Base-by-base conservation (phyloP, 139 green algal genomes). In the Chlamydomonas sp. region DNA sequence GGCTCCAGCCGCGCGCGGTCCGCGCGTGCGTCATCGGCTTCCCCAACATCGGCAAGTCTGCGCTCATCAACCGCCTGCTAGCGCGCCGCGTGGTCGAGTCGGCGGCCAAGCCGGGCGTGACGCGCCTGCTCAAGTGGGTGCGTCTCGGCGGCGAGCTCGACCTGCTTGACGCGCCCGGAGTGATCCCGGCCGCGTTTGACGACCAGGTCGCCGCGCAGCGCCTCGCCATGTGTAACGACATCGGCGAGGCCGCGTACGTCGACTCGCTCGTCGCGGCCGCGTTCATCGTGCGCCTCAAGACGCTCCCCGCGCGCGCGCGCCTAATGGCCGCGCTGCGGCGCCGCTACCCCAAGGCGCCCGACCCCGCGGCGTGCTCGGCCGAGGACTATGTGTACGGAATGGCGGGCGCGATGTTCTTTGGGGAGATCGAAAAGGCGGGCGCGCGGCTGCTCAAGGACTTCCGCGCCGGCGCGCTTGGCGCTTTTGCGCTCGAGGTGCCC, bases 141-240 rank as follows among this genome's bases (percentile, higher is more conserved):
- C 69, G 77, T 0, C 63, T 83, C 5, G 57, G 43, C n/a, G 48
- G 48, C 33, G 74, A 89, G 31, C 64, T 99, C 4, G 92, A 99
- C 70, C 65, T 99, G 60, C 80, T 99, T 10, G 94, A 99, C 64
- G 83, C 90, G 0, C 95, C 95, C 13, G 93, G 92, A 58, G 78
- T 90, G 48, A 90, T 90, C 60, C 82, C 85, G 2, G 77, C 79
- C 0, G 72, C 72, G 16, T 84, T 89, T 67, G 67, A 79, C 1
- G 85, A 98, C 78, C 95, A 99, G 69, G 39, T 77, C 1, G 76
- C 76, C 2, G 76, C 76, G 0, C 76, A 81, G 66, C 83, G 81
- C 3, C 82, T 98, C 43, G 95, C 95, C n/a, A 96, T 98, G 58
- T 97, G 91, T 83, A 97, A 98, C 73, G 91, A 97, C 84, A 98